Evolutionary conservation across 2,329 filamentous ascomycete genomes (phyloP).

Genomic region (Trichoderma sp.): DNA sequence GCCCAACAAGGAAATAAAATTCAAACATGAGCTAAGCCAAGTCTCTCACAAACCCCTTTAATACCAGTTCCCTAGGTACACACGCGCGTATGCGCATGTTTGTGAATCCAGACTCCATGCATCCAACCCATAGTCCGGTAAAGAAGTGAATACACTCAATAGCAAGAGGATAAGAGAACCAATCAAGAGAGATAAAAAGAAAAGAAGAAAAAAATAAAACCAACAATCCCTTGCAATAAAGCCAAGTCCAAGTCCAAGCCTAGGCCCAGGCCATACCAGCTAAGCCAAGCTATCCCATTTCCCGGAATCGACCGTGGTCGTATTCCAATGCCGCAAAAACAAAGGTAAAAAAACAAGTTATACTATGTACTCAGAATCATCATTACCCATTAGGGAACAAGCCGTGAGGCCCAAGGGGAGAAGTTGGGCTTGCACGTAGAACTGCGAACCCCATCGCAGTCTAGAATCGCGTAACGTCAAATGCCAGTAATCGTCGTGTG

Average conservation of each 20-base stretch:
- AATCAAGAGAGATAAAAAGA: background rate
- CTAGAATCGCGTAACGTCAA: background rate
- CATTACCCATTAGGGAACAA: constrained; percentile 31
- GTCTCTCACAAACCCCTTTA: constrained; percentile 1
- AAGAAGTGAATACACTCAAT: constrained; percentile 14
- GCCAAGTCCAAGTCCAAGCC: background rate
- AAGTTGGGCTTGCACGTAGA: constrained; percentile 21
- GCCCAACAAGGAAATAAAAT: background rate
- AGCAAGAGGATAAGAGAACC: constrained; percentile 16
- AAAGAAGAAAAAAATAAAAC: background rate
- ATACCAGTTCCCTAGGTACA: constrained; percentile 14
- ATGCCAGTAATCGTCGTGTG: background rate
- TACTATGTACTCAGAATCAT: constrained; percentile 29
- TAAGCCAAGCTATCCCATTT: constrained; percentile 22
- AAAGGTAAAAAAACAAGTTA: background rate
- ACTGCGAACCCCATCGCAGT: background rate
- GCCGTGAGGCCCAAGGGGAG: constrained; percentile 32
- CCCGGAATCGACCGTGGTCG: background rate
- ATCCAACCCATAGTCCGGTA: constrained; percentile 21
- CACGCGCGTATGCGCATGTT: constrained; percentile 5
- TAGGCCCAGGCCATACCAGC: constrained; percentile 12
- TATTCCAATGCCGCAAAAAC: constrained; percentile 23
- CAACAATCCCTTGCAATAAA: background rate
- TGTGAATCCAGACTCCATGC: constrained; percentile 31
- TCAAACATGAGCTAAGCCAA: constrained; percentile 7